Percentiles rank a stretch among this genome's conserved stretches.
Conservation (phyloP, 1,284 basidiomycete species). For the Heterobasidion irregulare region DNA sequence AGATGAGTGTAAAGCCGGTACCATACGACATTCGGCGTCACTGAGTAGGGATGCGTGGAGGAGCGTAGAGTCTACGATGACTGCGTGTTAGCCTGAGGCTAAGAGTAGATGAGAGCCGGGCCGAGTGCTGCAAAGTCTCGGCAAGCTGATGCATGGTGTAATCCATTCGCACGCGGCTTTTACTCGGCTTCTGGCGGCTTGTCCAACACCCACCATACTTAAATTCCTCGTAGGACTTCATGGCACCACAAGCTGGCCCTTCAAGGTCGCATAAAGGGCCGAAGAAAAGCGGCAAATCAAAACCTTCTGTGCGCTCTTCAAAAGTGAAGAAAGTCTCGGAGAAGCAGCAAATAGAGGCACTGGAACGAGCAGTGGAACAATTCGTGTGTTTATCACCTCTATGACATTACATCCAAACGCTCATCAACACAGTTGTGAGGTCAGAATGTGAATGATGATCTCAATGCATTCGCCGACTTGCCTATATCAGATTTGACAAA, state of each 20-base stretch:
- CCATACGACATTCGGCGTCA: too few species aligned
- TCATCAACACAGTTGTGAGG: constrained; percentile 13
- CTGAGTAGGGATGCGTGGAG: too few species aligned
- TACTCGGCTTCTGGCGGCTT: too few species aligned
- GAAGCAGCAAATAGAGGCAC: constrained; percentile 42
- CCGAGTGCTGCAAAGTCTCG: too few species aligned
- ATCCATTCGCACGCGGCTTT: too few species aligned
- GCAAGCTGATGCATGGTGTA: too few species aligned
- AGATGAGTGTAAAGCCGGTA: too few species aligned
- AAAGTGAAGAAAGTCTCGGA: constrained; percentile 40
- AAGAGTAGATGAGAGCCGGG: too few species aligned
- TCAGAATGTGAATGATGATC: constrained; percentile 38
- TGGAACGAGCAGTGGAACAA: constrained; percentile 44
- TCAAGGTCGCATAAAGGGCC: constrained; percentile 12
- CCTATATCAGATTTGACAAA: constrained; percentile 66
- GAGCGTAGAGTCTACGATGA: too few species aligned
- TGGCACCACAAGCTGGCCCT: constrained; percentile 22
- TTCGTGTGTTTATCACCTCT: constrained; percentile 40
- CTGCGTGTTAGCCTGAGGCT: too few species aligned
- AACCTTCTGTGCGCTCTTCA: constrained; percentile 16
- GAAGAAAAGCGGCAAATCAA: constrained; percentile 12
- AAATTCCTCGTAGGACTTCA: constrained; percentile 1
- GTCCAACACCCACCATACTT: too few species aligned
- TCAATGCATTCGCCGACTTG: constrained; percentile 54
- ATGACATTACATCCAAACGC: constrained; percentile 5